phyloP scores from a whole-genome alignment of 257 asterid species.

The Forsythia viridissima region DNA sequence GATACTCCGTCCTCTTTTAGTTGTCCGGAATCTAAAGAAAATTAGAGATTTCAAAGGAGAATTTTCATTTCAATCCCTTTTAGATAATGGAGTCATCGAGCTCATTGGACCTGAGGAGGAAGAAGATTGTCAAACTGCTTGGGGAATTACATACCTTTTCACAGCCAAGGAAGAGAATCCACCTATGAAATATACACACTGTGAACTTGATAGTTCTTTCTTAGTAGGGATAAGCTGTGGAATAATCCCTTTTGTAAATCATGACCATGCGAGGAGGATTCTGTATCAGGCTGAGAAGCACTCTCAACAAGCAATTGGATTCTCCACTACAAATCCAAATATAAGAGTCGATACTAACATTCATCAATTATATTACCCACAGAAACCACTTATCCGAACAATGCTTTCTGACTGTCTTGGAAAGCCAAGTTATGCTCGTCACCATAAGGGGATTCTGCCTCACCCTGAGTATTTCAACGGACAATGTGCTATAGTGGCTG shows the following conservation, averaged over 20 bases:
- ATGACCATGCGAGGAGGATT: conserved; percentile 86
- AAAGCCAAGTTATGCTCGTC: conserved; percentile 45
- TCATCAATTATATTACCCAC: conserved; percentile 87
- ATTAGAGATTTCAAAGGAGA: conserved; percentile 60
- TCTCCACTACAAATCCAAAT: conserved; percentile 61
- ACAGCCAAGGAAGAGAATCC: conserved; percentile 54
- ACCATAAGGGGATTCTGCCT: conserved; percentile 65
- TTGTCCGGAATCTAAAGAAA: conserved; percentile 65
- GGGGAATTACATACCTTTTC: conserved; percentile 71
- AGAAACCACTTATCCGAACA: conserved; percentile 76
- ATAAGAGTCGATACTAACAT: conserved; percentile 72
- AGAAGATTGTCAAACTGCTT: conserved; percentile 83
- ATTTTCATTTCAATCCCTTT: conserved; percentile 57
- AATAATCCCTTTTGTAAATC: conserved; percentile 84
- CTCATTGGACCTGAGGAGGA: conserved; percentile 94
- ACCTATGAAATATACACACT: conserved; percentile 69
- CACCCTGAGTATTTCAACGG: conserved; percentile 88
- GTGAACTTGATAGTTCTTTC: conserved; percentile 84
- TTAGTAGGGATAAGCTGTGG: conserved; percentile 85
- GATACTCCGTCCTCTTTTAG: conserved; percentile 87
- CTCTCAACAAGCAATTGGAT: conserved; percentile 98
- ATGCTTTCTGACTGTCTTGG: conserved; percentile 84
- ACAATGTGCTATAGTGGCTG: conserved; percentile 90
- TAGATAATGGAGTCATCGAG: conserved; percentile 73
- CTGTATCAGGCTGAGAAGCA: conserved; percentile 95